These are phyloP conservation scores for Perkinsus marinus DNA, from an alignment of 169 alveolate genomes.

Conservation along the genomic window DNA sequence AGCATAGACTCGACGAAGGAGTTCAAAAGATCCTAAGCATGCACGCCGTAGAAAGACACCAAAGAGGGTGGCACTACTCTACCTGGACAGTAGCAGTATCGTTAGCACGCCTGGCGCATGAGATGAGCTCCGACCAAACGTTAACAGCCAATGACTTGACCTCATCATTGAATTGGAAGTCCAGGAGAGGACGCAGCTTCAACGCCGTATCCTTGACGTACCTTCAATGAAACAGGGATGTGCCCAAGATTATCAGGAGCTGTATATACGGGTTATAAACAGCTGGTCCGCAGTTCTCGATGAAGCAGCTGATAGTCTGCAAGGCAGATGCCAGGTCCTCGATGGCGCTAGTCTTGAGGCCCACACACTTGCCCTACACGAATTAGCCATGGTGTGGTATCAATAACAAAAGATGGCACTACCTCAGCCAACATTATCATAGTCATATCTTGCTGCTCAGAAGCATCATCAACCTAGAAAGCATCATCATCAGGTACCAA, in stretches of 20 bases:
- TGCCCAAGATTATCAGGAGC: neutral
- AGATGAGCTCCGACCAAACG: neutral
- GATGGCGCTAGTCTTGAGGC: neutral
- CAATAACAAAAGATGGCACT: neutral
- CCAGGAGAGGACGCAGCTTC: neutral
- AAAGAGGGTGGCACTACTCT: neutral
- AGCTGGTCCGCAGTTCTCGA: neutral
- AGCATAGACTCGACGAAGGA: neutral
- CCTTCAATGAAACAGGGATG: neutral
- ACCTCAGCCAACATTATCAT: constrained; percentile 40
- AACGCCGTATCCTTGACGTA: neutral
- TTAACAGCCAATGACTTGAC: neutral
- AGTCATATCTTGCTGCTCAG: constrained; percentile 45
- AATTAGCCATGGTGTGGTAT: neutral
- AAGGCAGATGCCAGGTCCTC: neutral
- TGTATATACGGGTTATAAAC: neutral
- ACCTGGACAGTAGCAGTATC: neutral
- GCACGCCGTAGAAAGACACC: neutral
- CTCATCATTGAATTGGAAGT: constrained; percentile 1
- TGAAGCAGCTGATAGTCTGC: neutral
- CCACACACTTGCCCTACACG: neutral
- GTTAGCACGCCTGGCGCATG: neutral
- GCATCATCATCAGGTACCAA: neutral
- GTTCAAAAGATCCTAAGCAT: neutral
- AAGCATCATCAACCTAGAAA: constrained; percentile 15